Base-by-base conservation (phyloP, 2,329 filamentous ascomycete species). In the Nannizziopsis barbatae region DNA sequence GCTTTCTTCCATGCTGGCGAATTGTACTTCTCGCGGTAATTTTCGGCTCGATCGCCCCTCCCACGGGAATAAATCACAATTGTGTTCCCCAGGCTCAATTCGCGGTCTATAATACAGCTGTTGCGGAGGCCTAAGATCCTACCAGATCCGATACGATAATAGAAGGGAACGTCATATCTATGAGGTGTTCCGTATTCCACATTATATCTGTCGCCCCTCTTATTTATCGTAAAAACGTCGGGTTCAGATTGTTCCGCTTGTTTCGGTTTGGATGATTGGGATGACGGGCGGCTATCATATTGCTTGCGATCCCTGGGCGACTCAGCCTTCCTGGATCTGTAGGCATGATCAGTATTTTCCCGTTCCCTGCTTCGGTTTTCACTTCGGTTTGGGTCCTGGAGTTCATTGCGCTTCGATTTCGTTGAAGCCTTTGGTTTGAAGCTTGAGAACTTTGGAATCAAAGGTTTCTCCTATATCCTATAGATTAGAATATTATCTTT, bases 181-280 rank as follows among this genome's bases (percentile, higher is more conserved):
- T 95, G 80, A 35, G 84, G 74, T 22, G 77, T 75, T 1, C 85
- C 86, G 62, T 89, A 95, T 20, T 75, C 75, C 39, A 83, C 64
- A 55, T 92, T 87, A 42, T 87, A 75, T 3, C 75, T 70, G 58
- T 96, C 90, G 0, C 90, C 89, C 58, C 79, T 80, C 37, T 71
- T 78, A 64, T 96, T 90, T 45, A 85, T 58, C 39, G 78, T 57
- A 61, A 78, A 89, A 2, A 74, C 60, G 22, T 45, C 42, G 44
- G 49, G 11, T 51, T 50, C 40, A 49, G 37, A 3, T 18, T 38
- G 31, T 18, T 39, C 40, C 12, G n/a, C 6, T 10, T 18, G 12
- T 22, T 14, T 42, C 6, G 7, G 30, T 9, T 47, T 38, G 12
- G 11, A 6, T 10, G 36, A 22, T 5, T 32, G 45, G 8, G 22